Evolutionary conservation across 345 rosid genomes (phyloP).

Genomic region (Euphorbia lathyris): DNA sequence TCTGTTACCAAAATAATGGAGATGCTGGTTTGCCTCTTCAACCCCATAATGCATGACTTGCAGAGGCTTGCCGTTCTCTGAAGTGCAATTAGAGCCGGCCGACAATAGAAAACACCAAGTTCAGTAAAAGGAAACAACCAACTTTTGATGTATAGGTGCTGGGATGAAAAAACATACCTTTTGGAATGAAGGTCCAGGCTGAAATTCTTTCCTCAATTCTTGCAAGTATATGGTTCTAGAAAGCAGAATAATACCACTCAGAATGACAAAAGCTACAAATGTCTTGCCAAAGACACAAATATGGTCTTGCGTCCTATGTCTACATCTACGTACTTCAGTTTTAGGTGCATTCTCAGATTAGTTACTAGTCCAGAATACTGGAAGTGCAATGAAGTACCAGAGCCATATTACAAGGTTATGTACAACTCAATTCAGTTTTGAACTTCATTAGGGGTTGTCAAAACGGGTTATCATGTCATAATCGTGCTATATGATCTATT

Average conservation of each 20-base stretch:
- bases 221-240: constrained; percentile 58
- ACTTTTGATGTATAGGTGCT: constrained; percentile 3
- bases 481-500: too few relatives aligned
- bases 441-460: neutral
- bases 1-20: constrained; percentile 51
- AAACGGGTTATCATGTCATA: too few relatives aligned
- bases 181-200: constrained; percentile 85
- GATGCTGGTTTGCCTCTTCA: constrained; percentile 42
- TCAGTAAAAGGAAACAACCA: neutral
- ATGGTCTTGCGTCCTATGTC: too few relatives aligned
- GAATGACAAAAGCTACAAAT: constrained; percentile 7
- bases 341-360: neutral
- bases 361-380: neutral
- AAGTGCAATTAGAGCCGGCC: constrained; percentile 14
- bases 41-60: constrained; percentile 42
- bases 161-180: constrained; percentile 35
- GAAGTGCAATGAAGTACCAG: neutral
- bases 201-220: constrained; percentile 76
- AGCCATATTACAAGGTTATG: neutral
- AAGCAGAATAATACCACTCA: constrained; percentile 9
- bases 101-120: neutral
- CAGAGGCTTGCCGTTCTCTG: constrained; percentile 60
- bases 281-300: neutral
- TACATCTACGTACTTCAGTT: neutral
- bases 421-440: neutral